Conservation (phyloP, 768 basidiomycete genomes). For the Pleurotus ostreatus region DNA sequence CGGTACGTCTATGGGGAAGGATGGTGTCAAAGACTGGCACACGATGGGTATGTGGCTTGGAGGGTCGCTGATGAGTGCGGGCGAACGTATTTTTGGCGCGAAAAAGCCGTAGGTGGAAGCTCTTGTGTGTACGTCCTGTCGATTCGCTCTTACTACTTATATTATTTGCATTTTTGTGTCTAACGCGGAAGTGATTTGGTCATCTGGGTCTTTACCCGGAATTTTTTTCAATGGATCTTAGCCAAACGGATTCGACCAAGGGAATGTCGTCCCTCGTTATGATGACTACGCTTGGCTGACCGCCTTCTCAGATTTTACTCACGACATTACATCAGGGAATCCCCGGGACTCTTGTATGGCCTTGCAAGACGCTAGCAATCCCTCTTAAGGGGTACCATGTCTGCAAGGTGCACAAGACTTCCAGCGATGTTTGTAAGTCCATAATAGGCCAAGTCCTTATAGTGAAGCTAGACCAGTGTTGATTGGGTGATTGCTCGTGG, state of each 20-base stretch:
- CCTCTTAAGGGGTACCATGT: neutral
- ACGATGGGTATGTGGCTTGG: slow-evolving; percentile 26
- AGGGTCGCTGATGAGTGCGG: slow-evolving; percentile 14
- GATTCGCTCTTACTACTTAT: no score
- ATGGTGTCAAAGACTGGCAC: slow-evolving; percentile 20
- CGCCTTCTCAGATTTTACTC: no score
- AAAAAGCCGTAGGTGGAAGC: neutral
- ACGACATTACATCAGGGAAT: neutral
- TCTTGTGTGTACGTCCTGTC: no score
- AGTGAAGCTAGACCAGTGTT: neutral
- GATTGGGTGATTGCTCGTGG: no score
- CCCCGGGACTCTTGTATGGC: neutral
- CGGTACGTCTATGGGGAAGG: slow-evolving; percentile 13
- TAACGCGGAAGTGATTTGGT: no score
- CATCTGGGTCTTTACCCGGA: no score
- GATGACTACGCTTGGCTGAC: no score
- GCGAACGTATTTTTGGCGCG: slow-evolving; percentile 8
- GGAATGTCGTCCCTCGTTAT: no score
- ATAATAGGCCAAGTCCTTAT: neutral
- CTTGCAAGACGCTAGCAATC: neutral
- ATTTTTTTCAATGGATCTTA: no score
- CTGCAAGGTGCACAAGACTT: neutral
- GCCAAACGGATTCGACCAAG: no score
- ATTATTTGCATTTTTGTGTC: no score
- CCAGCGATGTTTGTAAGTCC: neutral